Percentiles rank a stretch among this genome's conserved stretches.
Conservation (phyloP, 2,329 filamentous ascomycete genomes). For the Ascocoryne sarcoides region DNA sequence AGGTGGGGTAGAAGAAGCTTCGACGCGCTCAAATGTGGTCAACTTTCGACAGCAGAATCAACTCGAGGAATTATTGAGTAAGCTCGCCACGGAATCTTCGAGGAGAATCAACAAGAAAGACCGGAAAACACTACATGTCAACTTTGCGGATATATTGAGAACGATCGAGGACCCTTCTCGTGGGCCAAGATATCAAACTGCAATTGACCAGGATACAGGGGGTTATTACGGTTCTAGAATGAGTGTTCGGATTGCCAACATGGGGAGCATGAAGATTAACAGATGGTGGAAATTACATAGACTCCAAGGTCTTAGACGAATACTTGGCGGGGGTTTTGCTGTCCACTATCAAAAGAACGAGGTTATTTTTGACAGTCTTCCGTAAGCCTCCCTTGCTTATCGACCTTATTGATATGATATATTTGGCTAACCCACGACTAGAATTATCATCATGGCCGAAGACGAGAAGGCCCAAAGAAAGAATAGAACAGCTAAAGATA, state of each 20-base stretch:
- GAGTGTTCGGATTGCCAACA: constrained; percentile 49
- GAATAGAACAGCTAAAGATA: not conserved
- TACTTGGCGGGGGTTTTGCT: constrained; percentile 53
- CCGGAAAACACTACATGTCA: constrained; percentile 55
- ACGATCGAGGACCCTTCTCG: constrained; percentile 58
- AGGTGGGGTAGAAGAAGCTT: constrained; percentile 28
- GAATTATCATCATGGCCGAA: not conserved
- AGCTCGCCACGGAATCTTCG: constrained; percentile 50
- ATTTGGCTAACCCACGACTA: not conserved
- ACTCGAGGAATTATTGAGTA: constrained; percentile 48
- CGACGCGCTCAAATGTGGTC: constrained; percentile 35
- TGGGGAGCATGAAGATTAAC: constrained; percentile 55
- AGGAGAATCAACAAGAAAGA: constrained; percentile 58
- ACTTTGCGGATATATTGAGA: constrained; percentile 57
- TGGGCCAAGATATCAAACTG: constrained; percentile 58
- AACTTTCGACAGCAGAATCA: constrained; percentile 58
- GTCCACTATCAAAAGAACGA: constrained; percentile 55
- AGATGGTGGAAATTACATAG: constrained; percentile 67
- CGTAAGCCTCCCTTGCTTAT: constrained; percentile 25
- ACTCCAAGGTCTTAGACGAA: constrained; percentile 49
- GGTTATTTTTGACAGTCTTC: constrained; percentile 50
- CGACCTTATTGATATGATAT: not conserved
- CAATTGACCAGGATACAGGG: constrained; percentile 51
- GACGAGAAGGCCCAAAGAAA: not conserved
- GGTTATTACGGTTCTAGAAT: constrained; percentile 53